Evolutionary conservation across 768 basidiomycete genomes (phyloP), one percentile per base, ranked within the genome.

Genomic region (Termitomyces sp.): DNA sequence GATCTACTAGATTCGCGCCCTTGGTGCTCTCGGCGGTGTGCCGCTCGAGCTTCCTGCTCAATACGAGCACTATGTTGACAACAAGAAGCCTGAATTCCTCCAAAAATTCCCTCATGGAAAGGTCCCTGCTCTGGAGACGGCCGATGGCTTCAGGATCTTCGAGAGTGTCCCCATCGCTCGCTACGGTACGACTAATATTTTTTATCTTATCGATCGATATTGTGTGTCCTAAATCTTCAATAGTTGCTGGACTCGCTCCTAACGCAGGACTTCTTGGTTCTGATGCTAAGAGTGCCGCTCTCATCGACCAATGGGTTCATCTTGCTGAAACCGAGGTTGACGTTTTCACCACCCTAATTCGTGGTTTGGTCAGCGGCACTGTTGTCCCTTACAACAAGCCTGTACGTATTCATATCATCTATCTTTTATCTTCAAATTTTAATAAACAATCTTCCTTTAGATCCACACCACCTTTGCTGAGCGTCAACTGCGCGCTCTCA

Each of bases 251-350:
- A 32, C 78, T 89, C 49, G 82, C 87, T 10, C 85, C 91, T 67
- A 91, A 94, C 72, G 79, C 85, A 54, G 84, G 79, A 43, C 84
- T 99, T 42, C 77, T 94, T 31, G 91, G 94, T 47, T 65, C 77
- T 44, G 76, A 78, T 50, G 50, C 65, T 41, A 77, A 91, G 67
- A 88, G 91, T 25, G 73, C 79, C 27, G 94, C 93, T 29, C 73
- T 86, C 50, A 74, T 98, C 53, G 85, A 92, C 62, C 91, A 96
- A 70, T 99, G 94, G 94, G 65, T 79, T 50, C 85, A 88, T 61
- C 84, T 91, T 54, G 76, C 76, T 12, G 91, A 94, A 65, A 64
- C 72, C 32, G 90, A 93, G 68, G 74, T 92, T 57, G 73, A 73
- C 38, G 16, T 38, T 16, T 59, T 68, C 62, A 69, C 74, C 47